These are phyloP conservation scores for Trametes pubescens DNA, from an alignment of 1,284 basidiomycete genomes.

Conservation along the genomic window DNA sequence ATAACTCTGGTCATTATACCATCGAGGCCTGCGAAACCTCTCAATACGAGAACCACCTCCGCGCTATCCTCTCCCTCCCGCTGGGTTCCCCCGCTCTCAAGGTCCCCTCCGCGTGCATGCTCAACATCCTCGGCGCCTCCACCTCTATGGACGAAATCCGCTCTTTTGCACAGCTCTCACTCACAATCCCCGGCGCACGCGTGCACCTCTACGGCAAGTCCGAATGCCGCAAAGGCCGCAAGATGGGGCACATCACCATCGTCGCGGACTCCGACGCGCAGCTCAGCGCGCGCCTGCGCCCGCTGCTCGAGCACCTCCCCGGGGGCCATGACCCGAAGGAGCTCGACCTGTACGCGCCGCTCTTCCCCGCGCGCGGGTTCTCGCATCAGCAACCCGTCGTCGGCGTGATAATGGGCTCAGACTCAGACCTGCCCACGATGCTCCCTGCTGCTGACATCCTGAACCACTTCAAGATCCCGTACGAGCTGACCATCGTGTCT, in stretches of 20 bases:
- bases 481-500: conserved; percentile 95
- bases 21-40: conserved; percentile 97
- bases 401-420: conserved; percentile 98
- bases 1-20: conserved; percentile 99
- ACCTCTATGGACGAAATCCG: conserved; percentile 69
- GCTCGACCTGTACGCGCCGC: conserved; percentile 64
- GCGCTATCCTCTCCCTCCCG: conserved; percentile 92
- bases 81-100: conserved; percentile 91
- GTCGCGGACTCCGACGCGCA: conserved; percentile 87
- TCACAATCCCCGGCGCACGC: conserved; percentile 78
- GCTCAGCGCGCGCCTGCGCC: conserved; percentile 73
- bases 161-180: conserved; percentile 62
- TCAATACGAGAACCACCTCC: conserved; percentile 98
- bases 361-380: conserved; percentile 52
- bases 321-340: conserved; percentile 56
- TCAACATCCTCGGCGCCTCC: conserved; percentile 91
- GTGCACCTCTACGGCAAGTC: conserved; percentile 95
- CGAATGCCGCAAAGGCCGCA: conserved; percentile 89
- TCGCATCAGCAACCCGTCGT: conserved; percentile 84
- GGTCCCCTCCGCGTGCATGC: conserved; percentile 90
- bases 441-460: conserved; percentile 89
- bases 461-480: conserved; percentile 84
- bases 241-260: conserved; percentile 98
- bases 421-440: conserved; percentile 97
- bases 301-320: conserved; percentile 74